Evolutionary conservation across 768 basidiomycete species (phyloP), one percentile per base, ranked within the genome.

Genomic region (Auriculariales sp.): DNA sequence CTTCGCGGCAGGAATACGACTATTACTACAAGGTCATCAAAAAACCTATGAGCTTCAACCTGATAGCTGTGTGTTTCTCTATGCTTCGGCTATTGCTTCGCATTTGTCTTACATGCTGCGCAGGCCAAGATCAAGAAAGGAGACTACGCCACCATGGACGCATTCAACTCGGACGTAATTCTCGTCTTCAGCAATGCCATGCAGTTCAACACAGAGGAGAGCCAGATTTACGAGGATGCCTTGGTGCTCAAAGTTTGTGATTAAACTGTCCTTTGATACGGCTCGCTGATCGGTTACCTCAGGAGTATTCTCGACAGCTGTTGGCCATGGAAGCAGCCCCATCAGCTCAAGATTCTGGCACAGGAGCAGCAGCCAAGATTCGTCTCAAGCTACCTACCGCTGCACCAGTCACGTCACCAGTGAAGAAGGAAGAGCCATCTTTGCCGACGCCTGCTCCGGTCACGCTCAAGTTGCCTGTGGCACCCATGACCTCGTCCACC

Each of bases 131-230:
- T 94, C 54, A 82, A 87, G 59, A 77, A 77, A 50, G 85, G 89
- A 60, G 81, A 84, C 55, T 97, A 94, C 60, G 58, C 61, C 19
- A 74, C 70, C 2, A 66, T 75, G 4, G 68, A 73, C 3, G 81
- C 83, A 24, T 94, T 93, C 58, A 81, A 83, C 36, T 77, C 76
- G 7, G 93, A 97, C 52, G 83, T 93, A 12, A 88, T 92, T 57
- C 73, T 92, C 34, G 83, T 97, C 24, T 94, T 92, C 65, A 75
- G 78, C 5, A 97, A 97, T 61, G 93, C 91, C 9, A 71, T 88
- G 61, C 65, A 74, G 51, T 97, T 92, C 66, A 97, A 97, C 57
- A 79, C 77, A 58, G 91, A 94, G 27, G 79, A 83, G 58, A 87
- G 83, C 25, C 73, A 65, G 49, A 85, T 91, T 27, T 90, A 84